Base-by-base conservation (phyloP, 2,329 filamentous ascomycete species). In the Fusarium sp. region DNA sequence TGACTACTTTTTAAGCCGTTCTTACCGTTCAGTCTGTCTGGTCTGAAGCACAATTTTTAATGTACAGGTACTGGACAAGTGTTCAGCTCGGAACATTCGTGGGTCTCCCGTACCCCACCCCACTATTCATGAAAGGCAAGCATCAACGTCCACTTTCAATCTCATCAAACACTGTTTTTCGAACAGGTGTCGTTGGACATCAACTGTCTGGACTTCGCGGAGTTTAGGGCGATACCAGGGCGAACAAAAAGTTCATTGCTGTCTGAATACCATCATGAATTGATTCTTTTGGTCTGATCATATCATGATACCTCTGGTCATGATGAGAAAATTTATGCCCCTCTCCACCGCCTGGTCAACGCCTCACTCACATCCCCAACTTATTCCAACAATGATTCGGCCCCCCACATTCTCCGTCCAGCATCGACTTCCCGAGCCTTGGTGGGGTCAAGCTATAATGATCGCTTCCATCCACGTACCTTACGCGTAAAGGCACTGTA, bases 401-500 rank as follows among this genome's bases (percentile, higher is more conserved):
- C 62, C 56, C 73, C 73, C 73, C 73, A 75, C 73, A 72, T 75
- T 73, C 74, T 74, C 70, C 65, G 61, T 63, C 59, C 56, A 73
- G 50, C 70, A 66, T 72, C 64, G 61, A 75, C 63, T 65, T 74
- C 72, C 72, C 71, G 63, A 73, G 44, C 59, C 45, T 51, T 51
- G 49, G 73, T 73, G 73, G 73, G 67, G 50, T 67, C 51, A 20
- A 47, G 51, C 60, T 50, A 72, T 66, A 65, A 25, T 50, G 63
- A 67, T 66, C 49, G 24, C 29, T 66, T 49, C 52, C 29, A 29
- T 27, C 25, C 50, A 29, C 63, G 45, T 51, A 46, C 47, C 55
- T 63, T 52, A 64, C 71, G 62, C 53, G 68, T 74, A 70, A 72
- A 63, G 59, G 59, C 25, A 40, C 45, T 38, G 50, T 52, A 27